These are phyloP conservation scores for Oryza punctata DNA, from an alignment of 176 grass and related monocot species.

Conservation along the genomic window DNA sequence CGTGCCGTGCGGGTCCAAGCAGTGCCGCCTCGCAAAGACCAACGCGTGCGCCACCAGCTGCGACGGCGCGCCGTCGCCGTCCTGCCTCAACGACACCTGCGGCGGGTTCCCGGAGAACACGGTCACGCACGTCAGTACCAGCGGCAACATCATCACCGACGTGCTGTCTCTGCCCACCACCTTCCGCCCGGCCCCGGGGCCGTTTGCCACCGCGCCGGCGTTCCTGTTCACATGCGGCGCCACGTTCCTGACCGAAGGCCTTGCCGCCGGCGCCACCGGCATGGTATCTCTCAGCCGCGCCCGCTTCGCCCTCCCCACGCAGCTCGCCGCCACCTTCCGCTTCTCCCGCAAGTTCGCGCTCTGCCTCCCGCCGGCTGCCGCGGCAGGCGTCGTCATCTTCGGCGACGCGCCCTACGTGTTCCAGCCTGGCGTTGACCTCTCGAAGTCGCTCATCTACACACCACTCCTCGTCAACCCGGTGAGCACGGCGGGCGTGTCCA, in stretches of 20 bases:
- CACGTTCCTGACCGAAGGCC: constrained; percentile 32
- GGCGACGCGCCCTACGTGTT: constrained; percentile 46
- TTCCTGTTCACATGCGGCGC: constrained; percentile 49
- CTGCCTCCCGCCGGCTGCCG: constrained; percentile 32
- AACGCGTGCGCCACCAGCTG: constrained; percentile 23
- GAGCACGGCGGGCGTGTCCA: constrained; percentile 42
- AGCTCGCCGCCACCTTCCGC: constrained; percentile 42
- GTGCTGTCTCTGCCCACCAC: constrained; percentile 40
- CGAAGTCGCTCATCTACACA: constrained; percentile 46
- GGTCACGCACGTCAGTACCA: constrained; percentile 23
- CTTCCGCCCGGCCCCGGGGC: constrained; percentile 32
- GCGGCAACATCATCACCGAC: constrained; percentile 30
- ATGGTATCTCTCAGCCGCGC: constrained; percentile 26
- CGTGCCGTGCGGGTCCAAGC: constrained; percentile 29
- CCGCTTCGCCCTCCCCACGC: constrained; percentile 35
- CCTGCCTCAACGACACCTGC: constrained; percentile 49
- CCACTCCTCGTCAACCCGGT: constrained; percentile 56
- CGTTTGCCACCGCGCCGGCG: constrained; percentile 6
- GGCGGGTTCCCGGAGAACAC: constrained; percentile 36
- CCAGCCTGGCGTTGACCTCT: constrained; percentile 17
- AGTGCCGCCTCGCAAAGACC: constrained; percentile 30
- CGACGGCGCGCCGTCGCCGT: neutral
- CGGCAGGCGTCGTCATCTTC: constrained; percentile 43
- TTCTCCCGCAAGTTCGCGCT: constrained; percentile 52
- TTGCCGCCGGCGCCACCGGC: constrained; percentile 24